Conservation (phyloP, 805 yeast species). For the Wickerhamiella spandovensis region DNA sequence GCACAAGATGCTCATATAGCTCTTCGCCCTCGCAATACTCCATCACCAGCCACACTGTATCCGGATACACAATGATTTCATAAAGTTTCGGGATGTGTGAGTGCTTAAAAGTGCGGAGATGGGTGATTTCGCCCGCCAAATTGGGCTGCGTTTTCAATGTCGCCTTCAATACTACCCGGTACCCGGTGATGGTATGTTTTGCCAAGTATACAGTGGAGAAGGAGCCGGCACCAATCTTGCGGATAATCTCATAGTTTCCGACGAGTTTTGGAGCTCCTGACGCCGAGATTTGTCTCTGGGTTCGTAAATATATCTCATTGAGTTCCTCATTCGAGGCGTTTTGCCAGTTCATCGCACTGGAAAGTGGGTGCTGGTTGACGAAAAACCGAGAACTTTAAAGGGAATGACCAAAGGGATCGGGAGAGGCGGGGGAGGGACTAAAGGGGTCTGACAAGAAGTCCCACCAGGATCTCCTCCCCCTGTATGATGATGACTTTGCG, state of each 20-base stretch:
- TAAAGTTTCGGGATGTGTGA: constrained; percentile 73
- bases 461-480: neutral
- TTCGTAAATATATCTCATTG: constrained; percentile 4
- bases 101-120: constrained; percentile 71
- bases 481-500: neutral
- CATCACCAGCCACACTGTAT: constrained; percentile 69
- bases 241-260: constrained; percentile 64
- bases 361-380: neutral
- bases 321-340: neutral
- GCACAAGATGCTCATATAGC: constrained; percentile 23
- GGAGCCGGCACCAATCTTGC: constrained; percentile 74
- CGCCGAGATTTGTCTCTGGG: constrained; percentile 8
- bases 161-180: constrained; percentile 72
- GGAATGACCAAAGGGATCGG: neutral
- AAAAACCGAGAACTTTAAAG: neutral
- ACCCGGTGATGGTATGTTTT: constrained; percentile 54
- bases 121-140: constrained; percentile 79
- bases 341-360: neutral
- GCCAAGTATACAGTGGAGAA: constrained; percentile 90
- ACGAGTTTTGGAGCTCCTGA: constrained; percentile 36
- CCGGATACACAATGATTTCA: constrained; percentile 74
- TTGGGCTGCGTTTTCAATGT: constrained; percentile 69
- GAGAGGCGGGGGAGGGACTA: too few species aligned
- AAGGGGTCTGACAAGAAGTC: too few species aligned
- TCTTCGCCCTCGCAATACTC: constrained; percentile 64